Percentiles rank a stretch among this genome's conserved stretches.
Evolutionary conservation across 2,329 filamentous ascomycete genomes (phyloP).

Genomic region (Xylariaceae sp.): DNA sequence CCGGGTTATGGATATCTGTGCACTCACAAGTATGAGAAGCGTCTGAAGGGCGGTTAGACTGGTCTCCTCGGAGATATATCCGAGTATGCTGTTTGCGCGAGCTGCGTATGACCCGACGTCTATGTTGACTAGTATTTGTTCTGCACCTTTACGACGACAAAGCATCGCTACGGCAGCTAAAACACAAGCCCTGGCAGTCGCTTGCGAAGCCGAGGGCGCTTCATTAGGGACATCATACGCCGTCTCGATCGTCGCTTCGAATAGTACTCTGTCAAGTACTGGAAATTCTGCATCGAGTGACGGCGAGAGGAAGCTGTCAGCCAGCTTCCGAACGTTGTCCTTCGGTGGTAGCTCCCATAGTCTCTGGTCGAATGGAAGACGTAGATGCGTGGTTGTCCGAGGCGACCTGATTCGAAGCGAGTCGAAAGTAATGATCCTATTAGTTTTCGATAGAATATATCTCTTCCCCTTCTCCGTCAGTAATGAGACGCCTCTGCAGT

Average conservation of each 20-base stretch:
- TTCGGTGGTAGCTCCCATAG: slow-evolving; percentile 2
- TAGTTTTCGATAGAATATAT: slow-evolving; percentile 1
- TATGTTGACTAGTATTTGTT: background rate
- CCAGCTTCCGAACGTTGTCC: background rate
- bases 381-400: background rate
- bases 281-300: background rate
- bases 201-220: background rate
- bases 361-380: background rate
- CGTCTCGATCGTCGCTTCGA: slow-evolving; percentile 1
- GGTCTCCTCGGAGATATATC: background rate
- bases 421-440: background rate
- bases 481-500: slow-evolving; percentile 4
- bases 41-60: slow-evolving; percentile 1
- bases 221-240: background rate
- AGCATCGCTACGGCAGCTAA: slow-evolving; percentile 1
- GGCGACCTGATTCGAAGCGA: background rate
- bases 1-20: background rate
- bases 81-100: background rate
- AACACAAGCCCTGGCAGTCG: background rate
- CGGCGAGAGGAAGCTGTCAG: background rate
- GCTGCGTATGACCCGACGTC: background rate
- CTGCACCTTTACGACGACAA: background rate
- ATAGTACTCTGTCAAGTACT: background rate
- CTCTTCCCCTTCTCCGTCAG: slow-evolving; percentile 1
- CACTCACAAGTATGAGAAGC: background rate